Evolutionary conservation across 2,329 filamentous ascomycete species (phyloP).

Genomic region (Leptographium lundbergii): DNA sequence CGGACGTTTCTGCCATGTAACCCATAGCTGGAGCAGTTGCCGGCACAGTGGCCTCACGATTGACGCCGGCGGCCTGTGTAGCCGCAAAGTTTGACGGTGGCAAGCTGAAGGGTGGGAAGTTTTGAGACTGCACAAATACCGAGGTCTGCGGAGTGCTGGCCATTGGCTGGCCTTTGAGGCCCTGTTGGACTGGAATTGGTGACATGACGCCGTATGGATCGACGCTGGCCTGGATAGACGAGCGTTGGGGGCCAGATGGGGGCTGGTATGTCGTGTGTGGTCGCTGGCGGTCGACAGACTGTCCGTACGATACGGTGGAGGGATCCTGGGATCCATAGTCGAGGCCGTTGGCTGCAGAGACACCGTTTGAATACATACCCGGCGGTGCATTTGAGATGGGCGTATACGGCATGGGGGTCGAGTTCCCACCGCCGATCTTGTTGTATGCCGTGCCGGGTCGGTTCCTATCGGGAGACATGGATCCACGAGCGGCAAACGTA

Average conservation of each 20-base stretch:
- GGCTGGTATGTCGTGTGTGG: conserved; percentile 24
- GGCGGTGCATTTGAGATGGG: conserved; percentile 32
- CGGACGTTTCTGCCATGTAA: conserved; percentile 26
- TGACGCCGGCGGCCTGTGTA: conserved; percentile 23
- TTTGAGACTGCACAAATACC: conserved; percentile 46
- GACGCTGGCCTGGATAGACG: conserved; percentile 33
- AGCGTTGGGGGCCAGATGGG: conserved; percentile 28
- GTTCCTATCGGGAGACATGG: conserved; percentile 35
- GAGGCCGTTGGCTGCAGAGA: conserved; percentile 19
- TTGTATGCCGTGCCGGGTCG: conserved; percentile 28
- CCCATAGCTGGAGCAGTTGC: conserved; percentile 4
- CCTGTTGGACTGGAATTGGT: conserved; percentile 36
- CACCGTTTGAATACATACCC: conserved; percentile 20
- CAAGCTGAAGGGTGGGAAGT: conserved; percentile 49
- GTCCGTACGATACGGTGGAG: conserved; percentile 17
- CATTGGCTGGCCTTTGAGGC: conserved; percentile 32
- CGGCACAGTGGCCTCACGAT: conserved; percentile 19
- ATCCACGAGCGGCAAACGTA: conserved; percentile 26
- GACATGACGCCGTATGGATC: conserved; percentile 39
- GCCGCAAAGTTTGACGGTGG: conserved; percentile 45
- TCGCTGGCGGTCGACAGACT: conserved; percentile 8
- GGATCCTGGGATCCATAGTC: conserved; percentile 32
- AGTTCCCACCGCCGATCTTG: conserved; percentile 21
- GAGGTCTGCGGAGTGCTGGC: conserved; percentile 31
- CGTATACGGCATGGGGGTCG: conserved; percentile 26